Evolutionary conservation across 23 red algal species (phyloP), one percentile per base, ranked within the genome.

Genomic region (Chondrus crispus): DNA sequence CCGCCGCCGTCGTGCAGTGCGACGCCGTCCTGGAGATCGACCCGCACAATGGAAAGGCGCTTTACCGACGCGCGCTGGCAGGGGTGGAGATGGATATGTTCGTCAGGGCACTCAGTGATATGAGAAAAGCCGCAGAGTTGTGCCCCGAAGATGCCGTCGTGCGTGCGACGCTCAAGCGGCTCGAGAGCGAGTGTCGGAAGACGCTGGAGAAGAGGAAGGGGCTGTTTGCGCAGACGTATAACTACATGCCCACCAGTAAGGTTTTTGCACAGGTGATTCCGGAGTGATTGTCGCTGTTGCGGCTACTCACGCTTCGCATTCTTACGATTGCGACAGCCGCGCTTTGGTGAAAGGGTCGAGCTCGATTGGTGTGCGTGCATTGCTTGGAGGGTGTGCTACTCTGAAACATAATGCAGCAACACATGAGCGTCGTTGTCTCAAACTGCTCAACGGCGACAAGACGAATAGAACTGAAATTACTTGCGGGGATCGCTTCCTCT

Each of bases 171-270:
- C 16, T 36, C 22, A 32, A 35, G n/a, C 55, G 69, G 24, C 9
- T 84, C 39, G 66, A 84, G 64, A 73, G 50, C 37, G 42, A 92
- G 38, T 43, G 40, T 3, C 26, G 48, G 42, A 51, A 71, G 16
- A 51, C 75, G 16, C 54, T 82, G 22, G 41, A 44, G 18, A 82
- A 81, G 57, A 22, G 66, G 62, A 68, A 77, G 45, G 35, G 84
- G 55, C 29, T 74, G 47, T 92, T 92, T 74, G 76, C 89, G 44
- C 76, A 92, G 62, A 73, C 66, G 2, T 92, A 92, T 45, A 75
- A 62, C 66, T 29, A 43, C 16, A 62, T 73, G 62, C 66, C 52
- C 13, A 50, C 71, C 32, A 92, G 79, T 62, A 55, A 60, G 8
- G 30, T 73, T 30, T 84, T 92, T 68, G 53, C 74, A 30, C 35